Percentiles rank a stretch among this genome's conserved stretches.
phyloP scores from a whole-genome alignment of 1,284 basidiomycete species.

The Cryptococcus maquisensis region DNA sequence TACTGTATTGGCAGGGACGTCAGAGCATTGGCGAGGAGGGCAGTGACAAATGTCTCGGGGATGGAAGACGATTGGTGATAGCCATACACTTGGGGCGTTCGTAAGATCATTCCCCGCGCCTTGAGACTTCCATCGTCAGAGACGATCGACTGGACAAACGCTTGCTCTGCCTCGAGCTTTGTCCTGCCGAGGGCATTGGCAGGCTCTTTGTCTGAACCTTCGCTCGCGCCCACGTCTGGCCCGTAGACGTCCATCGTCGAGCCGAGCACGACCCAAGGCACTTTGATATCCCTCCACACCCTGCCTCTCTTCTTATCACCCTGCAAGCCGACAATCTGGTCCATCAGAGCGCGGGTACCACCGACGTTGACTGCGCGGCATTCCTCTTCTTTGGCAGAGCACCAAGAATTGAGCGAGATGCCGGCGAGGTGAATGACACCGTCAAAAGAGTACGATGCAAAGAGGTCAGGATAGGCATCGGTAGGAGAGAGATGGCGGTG shows the following conservation, averaged over 20 bases:
- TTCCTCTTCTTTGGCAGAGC: conserved; percentile 30
- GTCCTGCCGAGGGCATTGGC: conserved; percentile 34
- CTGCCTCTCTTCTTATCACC: conserved; percentile 1
- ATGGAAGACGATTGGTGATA: conserved; percentile 25
- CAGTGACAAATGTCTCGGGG: conserved; percentile 36
- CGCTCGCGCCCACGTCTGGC: conserved; percentile 13
- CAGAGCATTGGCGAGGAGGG: conserved; percentile 36
- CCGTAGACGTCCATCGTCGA: conserved; percentile 43
- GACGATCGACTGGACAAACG: conserved; percentile 12
- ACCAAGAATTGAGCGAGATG: conserved; percentile 40
- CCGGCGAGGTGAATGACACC: conserved; percentile 46
- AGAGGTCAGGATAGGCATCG: conserved; percentile 14
- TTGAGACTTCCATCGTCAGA: background rate
- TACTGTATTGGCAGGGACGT: conserved; percentile 43
- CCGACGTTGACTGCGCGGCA: conserved; percentile 38
- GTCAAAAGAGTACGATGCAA: conserved; percentile 21
- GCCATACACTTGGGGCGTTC: conserved; percentile 45
- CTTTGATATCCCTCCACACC: conserved; percentile 5
- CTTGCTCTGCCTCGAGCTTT: conserved; percentile 35
- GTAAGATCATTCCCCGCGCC: conserved; percentile 24
- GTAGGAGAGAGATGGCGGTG: conserved; percentile 18
- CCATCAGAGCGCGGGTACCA: conserved; percentile 30
- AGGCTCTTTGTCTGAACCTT: conserved; percentile 17
- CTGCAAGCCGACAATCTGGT: conserved; percentile 17
- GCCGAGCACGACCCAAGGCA: conserved; percentile 42